Evolutionary conservation across 1,284 basidiomycete species (phyloP).

Genomic region (Anthracocystis setariae): DNA sequence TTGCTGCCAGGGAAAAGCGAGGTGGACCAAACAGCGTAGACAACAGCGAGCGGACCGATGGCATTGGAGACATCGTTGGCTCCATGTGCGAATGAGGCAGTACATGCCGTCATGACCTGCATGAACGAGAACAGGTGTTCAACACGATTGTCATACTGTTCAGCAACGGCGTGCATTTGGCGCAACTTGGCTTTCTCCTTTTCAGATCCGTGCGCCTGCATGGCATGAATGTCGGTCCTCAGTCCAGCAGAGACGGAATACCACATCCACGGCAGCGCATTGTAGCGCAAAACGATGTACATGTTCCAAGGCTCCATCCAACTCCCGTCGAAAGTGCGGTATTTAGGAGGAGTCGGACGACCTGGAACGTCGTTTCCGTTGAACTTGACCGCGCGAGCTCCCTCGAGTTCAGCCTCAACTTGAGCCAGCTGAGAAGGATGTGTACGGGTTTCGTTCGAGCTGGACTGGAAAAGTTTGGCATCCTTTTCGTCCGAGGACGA

Average conservation of each 20-base stretch:
- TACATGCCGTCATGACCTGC: constrained; percentile 52
- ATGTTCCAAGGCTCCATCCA: constrained; percentile 50
- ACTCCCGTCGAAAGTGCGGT: constrained; percentile 39
- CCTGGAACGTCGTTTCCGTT: constrained; percentile 17
- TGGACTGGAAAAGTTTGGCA: constrained; percentile 11
- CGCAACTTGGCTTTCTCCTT: constrained; percentile 34
- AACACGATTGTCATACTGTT: constrained; percentile 47
- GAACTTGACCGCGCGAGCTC: constrained; percentile 4
- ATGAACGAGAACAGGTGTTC: constrained; percentile 53
- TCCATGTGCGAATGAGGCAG: constrained; percentile 49
- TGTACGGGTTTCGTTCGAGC: background rate
- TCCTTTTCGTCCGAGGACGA: constrained; percentile 23
- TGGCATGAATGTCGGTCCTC: constrained; percentile 43
- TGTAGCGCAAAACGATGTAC: constrained; percentile 44
- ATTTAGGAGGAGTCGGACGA: constrained; percentile 31
- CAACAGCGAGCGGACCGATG: constrained; percentile 44
- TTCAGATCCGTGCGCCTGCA: constrained; percentile 29
- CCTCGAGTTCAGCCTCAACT: constrained; percentile 31
- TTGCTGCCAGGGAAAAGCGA: constrained; percentile 19
- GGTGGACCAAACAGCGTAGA: constrained; percentile 44
- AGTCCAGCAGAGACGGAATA: constrained; percentile 37
- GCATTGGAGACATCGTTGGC: constrained; percentile 52
- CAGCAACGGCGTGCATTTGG: constrained; percentile 38
- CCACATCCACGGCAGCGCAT: constrained; percentile 30
- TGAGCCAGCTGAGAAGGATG: constrained; percentile 21